Evolutionary conservation across 371 early-diverging fungal species (phyloP).

Genomic region (Mucor ambiguus): DNA sequence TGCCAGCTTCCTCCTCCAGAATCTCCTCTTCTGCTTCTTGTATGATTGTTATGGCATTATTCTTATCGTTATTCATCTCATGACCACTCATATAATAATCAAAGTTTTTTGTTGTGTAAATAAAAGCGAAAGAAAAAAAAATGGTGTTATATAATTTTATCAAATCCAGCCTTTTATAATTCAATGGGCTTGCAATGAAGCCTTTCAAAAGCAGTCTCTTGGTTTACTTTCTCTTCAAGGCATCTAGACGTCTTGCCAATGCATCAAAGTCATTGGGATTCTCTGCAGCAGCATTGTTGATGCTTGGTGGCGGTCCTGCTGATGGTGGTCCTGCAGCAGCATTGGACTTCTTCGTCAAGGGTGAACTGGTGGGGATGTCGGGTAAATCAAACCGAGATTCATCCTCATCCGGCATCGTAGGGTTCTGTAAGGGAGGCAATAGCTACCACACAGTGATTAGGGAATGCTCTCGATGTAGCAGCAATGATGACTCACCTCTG

Average conservation of each 20-base stretch:
- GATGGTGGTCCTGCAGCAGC: neutral
- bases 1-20: neutral
- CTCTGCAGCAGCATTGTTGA: constrained; percentile 18
- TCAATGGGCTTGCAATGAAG: neutral
- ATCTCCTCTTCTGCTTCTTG: constrained; percentile 6
- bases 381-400: constrained; percentile 35
- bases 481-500: constrained; percentile 12
- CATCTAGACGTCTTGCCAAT: constrained; percentile 72
- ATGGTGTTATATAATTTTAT: neutral
- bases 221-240: constrained; percentile 57
- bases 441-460: neutral
- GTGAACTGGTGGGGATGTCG: constrained; percentile 36
- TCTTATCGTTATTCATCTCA: constrained; percentile 8
- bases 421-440: constrained; percentile 27
- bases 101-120: neutral
- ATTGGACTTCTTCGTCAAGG: constrained; percentile 21
- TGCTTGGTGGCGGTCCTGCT: neutral
- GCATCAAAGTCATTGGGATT: constrained; percentile 65
- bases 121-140: neutral
- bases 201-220: constrained; percentile 11
- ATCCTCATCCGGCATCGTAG: neutral
- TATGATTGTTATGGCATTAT: neutral
- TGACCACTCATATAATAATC: neutral
- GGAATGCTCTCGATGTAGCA: neutral
- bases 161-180: neutral